Conservation (phyloP, 495 filamentous ascomycete genomes). For the Daldinia loculata region DNA sequence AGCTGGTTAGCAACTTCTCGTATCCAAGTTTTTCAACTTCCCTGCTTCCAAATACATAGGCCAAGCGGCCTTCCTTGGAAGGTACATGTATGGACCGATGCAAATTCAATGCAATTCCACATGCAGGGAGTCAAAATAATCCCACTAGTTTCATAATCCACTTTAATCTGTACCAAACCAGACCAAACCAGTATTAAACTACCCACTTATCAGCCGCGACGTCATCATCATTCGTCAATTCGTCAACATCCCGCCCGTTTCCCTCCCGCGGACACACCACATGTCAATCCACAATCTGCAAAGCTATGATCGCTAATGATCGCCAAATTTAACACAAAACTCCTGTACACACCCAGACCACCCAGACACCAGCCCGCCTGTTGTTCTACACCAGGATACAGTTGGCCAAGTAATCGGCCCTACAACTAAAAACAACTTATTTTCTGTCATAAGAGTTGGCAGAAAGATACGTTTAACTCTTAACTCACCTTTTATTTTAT, state of each 20-base stretch:
- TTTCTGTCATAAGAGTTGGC: constrained; percentile 5
- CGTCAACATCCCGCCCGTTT: constrained; percentile 34
- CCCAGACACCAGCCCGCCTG: constrained; percentile 8
- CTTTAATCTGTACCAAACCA: constrained; percentile 9
- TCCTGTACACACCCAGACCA: constrained; percentile 1
- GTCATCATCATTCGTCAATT: constrained; percentile 44
- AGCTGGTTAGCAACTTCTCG: constrained; percentile 35
- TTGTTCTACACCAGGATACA: constrained; percentile 8
- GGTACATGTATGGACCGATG: constrained; percentile 21
- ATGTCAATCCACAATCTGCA: constrained; percentile 18
- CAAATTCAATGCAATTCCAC: constrained; percentile 23
- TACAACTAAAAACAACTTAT: constrained; percentile 15
- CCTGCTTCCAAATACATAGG: too few relatives aligned
- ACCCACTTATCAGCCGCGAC: constrained; percentile 42
- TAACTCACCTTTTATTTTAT: too few relatives aligned
- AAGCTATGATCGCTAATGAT: constrained; percentile 13
- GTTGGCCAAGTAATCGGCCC: constrained; percentile 30
- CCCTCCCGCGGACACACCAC: constrained; percentile 8
- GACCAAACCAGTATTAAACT: constrained; percentile 14
- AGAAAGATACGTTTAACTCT: background rate
- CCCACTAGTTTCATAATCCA: constrained; percentile 34
- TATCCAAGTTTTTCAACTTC: constrained; percentile 42
- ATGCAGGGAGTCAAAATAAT: constrained; percentile 20
- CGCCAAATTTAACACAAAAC: constrained; percentile 7
- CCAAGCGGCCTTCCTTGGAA: constrained; percentile 25